Percentiles rank a stretch among this genome's conserved stretches.
phyloP scores from a whole-genome alignment of 164 flowering plant species.

The Nymphaea thermarum region DNA sequence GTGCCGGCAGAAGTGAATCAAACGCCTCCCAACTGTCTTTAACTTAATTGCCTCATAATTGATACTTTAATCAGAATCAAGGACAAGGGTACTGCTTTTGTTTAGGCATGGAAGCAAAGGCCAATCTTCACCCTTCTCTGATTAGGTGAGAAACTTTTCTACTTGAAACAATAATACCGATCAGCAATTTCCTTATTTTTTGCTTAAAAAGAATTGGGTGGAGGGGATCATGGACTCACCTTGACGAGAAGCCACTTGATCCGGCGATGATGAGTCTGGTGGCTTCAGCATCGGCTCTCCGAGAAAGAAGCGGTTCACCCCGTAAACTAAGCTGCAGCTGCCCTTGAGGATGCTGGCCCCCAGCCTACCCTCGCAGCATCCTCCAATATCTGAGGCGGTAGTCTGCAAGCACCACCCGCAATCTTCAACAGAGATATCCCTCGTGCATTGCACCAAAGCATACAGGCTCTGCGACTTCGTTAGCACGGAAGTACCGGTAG shows the following conservation, averaged over 20 bases:
- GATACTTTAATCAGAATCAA: too few relatives aligned
- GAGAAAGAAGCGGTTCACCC: neutral
- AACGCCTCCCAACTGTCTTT: too few relatives aligned
- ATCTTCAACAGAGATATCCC: constrained; percentile 12
- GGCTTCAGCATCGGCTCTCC: neutral
- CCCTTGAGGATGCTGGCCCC: constrained; percentile 12
- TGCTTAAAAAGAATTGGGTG: neutral
- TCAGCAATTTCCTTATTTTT: neutral
- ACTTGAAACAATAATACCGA: too few relatives aligned
- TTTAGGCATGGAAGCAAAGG: too few relatives aligned
- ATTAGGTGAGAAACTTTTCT: too few relatives aligned
- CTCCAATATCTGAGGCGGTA: constrained; percentile 6
- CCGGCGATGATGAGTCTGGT: neutral
- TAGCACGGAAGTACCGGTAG: constrained; percentile 11
- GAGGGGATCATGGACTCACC: neutral
- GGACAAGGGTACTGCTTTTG: too few relatives aligned
- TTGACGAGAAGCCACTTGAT: neutral
- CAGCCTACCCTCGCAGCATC: constrained; percentile 14
- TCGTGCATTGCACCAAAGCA: constrained; percentile 20
- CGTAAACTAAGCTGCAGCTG: neutral
- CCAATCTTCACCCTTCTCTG: too few relatives aligned
- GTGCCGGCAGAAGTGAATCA: too few relatives aligned
- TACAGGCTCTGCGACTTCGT: constrained; percentile 4
- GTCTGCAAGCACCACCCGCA: constrained; percentile 3
- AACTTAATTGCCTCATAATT: too few relatives aligned